Evolutionary conservation across 2,329 filamentous ascomycete genomes (phyloP).

Genomic region (Aureobasidium sp.): DNA sequence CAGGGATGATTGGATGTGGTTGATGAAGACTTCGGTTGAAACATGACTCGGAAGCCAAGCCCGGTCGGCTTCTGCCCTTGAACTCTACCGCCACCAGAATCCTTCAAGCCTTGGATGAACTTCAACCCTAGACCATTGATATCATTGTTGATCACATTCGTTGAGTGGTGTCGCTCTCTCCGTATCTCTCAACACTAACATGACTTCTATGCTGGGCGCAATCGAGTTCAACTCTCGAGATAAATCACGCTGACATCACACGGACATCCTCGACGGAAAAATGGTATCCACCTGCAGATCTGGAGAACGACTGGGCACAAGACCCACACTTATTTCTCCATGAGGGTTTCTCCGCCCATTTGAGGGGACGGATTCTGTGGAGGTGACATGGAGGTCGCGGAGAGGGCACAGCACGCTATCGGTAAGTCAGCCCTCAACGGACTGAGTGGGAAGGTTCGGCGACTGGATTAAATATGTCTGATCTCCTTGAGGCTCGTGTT

Average conservation of each 20-base stretch:
- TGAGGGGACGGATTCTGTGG: not conserved
- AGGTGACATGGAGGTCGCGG: not conserved
- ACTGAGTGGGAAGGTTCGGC: not conserved
- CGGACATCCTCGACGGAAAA: not conserved
- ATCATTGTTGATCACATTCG: not conserved
- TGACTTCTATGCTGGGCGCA: not conserved
- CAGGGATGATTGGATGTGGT: not conserved
- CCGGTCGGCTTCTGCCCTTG: not conserved
- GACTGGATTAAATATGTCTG: not conserved
- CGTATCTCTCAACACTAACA: too few relatives aligned
- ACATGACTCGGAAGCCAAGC: constrained; percentile 4
- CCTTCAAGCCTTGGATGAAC: not conserved
- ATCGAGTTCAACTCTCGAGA: not conserved
- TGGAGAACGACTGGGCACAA: constrained; percentile 1
- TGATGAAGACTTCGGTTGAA: not conserved
- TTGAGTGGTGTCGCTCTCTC: not conserved
- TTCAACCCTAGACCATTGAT: not conserved
- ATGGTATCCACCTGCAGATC: constrained; percentile 7
- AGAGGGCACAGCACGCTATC: not conserved
- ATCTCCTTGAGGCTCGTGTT: not conserved
- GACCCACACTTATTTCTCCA: constrained; percentile 9
- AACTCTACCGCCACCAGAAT: not conserved
- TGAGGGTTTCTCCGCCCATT: not conserved
- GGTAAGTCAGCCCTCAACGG: not conserved
- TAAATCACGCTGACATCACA: not conserved